These are phyloP conservation scores for Colletotrichum euphorbiae DNA, from an alignment of 2,329 filamentous ascomycete genomes.

Conservation along the genomic window DNA sequence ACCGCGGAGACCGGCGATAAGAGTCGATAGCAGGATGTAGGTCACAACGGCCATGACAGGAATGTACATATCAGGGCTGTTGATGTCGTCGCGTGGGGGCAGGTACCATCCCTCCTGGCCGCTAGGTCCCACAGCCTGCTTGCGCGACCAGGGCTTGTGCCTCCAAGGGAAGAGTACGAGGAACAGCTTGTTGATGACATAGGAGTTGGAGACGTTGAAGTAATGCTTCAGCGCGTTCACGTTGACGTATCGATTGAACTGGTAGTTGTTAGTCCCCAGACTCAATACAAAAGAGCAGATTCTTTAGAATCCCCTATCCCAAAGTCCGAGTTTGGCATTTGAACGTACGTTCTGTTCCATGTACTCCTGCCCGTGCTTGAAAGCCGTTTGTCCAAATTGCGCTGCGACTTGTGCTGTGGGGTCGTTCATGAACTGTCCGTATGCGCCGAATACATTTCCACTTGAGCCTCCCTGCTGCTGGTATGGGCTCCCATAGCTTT, in stretches of 20 bases:
- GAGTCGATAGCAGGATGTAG: conserved; percentile 92
- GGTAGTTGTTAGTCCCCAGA: conserved; percentile 36
- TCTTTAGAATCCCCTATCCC: neutral
- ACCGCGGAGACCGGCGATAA: conserved; percentile 89
- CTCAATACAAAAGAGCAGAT: neutral
- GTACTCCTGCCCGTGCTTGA: conserved; percentile 92
- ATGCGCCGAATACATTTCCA: conserved; percentile 74
- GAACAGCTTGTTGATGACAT: conserved; percentile 92
- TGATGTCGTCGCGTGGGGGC: conserved; percentile 93
- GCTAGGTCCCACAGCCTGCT: conserved; percentile 79
- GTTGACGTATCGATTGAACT: conserved; percentile 82
- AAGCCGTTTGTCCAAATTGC: conserved; percentile 91
- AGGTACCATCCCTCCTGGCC: conserved; percentile 83
- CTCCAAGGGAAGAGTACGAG: conserved; percentile 98
- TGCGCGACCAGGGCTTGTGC: conserved; percentile 96
- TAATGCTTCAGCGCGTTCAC: conserved; percentile 96
- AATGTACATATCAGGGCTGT: conserved; percentile 99
- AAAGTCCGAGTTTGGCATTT: neutral
- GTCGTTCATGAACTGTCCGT: conserved; percentile 95
- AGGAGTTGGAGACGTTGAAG: conserved; percentile 98
- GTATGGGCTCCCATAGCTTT: conserved; percentile 77
- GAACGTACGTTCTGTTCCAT: conserved; percentile 89
- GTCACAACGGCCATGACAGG: conserved; percentile 98
- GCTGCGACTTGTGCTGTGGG: conserved; percentile 94
- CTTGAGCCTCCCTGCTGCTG: conserved; percentile 70